A percentile compares a stretch with the other conserved stretches of the same genome.
Evolutionary conservation across 345 rosid genomes (phyloP).

Genomic region (Salix koriyanagi): DNA sequence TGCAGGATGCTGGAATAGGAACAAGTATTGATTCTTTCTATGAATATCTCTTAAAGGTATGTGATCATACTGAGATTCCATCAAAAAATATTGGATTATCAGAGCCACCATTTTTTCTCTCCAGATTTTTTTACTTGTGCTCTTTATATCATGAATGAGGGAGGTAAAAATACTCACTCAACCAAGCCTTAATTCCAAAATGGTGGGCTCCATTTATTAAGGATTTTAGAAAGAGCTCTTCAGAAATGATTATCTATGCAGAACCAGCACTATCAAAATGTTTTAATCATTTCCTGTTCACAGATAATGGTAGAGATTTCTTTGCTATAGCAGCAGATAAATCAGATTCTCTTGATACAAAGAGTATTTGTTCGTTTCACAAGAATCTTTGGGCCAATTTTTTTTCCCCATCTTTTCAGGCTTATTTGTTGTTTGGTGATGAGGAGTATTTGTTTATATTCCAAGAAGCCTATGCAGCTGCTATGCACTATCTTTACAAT

Average conservation of each 20-base stretch:
- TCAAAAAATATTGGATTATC: not conserved
- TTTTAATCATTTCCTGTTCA: too few species aligned
- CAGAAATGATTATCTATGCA: too few species aligned
- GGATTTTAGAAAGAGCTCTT: too few species aligned
- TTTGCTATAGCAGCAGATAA: not conserved
- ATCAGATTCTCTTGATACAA: not conserved
- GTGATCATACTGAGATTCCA: not conserved
- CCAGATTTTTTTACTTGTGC: not conserved
- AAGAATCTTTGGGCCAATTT: conserved; percentile 1
- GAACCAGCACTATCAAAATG: too few species aligned
- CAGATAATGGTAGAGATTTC: not conserved
- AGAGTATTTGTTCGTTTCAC: not conserved
- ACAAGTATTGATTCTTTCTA: conserved; percentile 98
- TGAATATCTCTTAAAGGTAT: conserved; percentile 91
- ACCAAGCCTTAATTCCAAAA: not conserved
- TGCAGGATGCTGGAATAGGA: conserved; percentile 99
- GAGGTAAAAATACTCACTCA: not conserved
- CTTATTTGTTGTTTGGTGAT: conserved; percentile 88
- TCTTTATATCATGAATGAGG: not conserved
- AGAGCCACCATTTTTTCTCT: not conserved
- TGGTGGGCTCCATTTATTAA: not conserved
- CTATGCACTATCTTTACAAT: conserved; percentile 78
- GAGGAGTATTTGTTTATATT: conserved; percentile 89
- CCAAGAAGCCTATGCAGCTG: conserved; percentile 92
- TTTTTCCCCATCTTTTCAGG: conserved; percentile 41